Evolutionary conservation across 805 yeast genomes (phyloP).

Genomic region (Jamesozyma hellenica): DNA sequence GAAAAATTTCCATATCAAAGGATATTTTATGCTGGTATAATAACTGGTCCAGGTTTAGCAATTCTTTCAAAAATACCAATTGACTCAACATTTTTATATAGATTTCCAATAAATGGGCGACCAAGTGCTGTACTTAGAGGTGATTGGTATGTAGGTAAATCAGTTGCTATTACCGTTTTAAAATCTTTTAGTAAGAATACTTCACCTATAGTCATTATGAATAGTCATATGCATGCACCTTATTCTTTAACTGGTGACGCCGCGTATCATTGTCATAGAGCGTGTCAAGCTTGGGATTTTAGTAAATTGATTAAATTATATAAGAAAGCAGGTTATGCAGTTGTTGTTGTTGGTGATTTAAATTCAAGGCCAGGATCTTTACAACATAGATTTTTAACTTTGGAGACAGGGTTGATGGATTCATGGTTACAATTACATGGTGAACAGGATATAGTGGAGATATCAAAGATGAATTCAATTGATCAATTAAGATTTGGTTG

Average conservation of each 20-base stretch:
- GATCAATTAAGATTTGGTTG: slow-evolving; percentile 69
- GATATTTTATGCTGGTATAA: slow-evolving; percentile 69
- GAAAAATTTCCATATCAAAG: slow-evolving; percentile 52
- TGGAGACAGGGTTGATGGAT: slow-evolving; percentile 60
- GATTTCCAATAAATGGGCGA: slow-evolving; percentile 88
- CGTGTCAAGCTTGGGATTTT: slow-evolving; percentile 96
- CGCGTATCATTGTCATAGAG: slow-evolving; percentile 78
- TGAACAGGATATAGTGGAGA: slow-evolving; percentile 31
- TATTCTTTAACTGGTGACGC: slow-evolving; percentile 77
- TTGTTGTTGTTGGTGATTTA: slow-evolving; percentile 85
- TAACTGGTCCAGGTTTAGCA: slow-evolving; percentile 90
- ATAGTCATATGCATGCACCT: slow-evolving; percentile 97
- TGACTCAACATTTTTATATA: slow-evolving; percentile 61
- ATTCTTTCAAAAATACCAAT: slow-evolving; percentile 79
- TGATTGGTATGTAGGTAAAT: slow-evolving; percentile 95
- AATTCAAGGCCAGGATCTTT: slow-evolving; percentile 82
- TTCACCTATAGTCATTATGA: slow-evolving; percentile 63
- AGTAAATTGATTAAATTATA: slow-evolving; percentile 54
- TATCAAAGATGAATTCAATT: slow-evolving; percentile 40
- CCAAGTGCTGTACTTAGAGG: slow-evolving; percentile 92
- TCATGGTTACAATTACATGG: slow-evolving; percentile 73
- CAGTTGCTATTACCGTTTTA: slow-evolving; percentile 65
- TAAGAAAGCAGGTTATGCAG: slow-evolving; percentile 67
- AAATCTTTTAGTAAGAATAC: slow-evolving; percentile 39
- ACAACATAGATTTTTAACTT: slow-evolving; percentile 64